Base-by-base conservation (phyloP, 257 asterid genomes). In the Fraxinus excelsior region DNA sequence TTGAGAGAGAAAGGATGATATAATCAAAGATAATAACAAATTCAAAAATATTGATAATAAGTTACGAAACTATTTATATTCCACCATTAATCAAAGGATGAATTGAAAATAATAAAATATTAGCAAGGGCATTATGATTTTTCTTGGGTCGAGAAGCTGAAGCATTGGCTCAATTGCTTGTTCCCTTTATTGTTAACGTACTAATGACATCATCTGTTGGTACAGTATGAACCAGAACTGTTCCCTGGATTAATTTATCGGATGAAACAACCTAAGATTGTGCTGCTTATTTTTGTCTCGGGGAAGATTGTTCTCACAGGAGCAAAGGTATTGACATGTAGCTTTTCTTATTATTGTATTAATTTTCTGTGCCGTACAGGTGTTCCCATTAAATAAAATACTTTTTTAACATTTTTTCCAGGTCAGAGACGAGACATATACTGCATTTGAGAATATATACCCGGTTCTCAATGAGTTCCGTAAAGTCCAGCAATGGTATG, bases 401-500 rank as follows among this genome's bases (percentile, higher is more conserved):
- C n/a, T n/a, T n/a, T n/a, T n/a, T n/a, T n/a, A n/a, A n/a, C n/a
- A n/a, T n/a, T 14, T 16, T 83, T 81, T 78, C 94, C 94, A 94
- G 98, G 97, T 92, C 69, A 86, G 98, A 78, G 97, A 92, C 25
- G 98, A 94, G 83, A 94, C 98, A 0, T 94, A 90, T 80, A 85
- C 93, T 29, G 96, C 98, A 69, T 92, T 94, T 79, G 98, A 94
- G 89, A 92, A 90, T 80, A 94, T 94, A 83, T 92, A 94, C 85
- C 98, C 97, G 6, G 96, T 94, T 67, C 96, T 94, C 79, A 92
- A 90, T 0, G 96, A 94, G 84, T 94, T 87, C 74, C 88, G 97
- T 75, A 94, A 92, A 87, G 96, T 92, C 82, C 98, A 94, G 86
- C 97, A 91, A 80, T 94, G 98, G 97, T 94, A 93, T 56, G 91